These are phyloP conservation scores for Paramecium primaurelia DNA, from an alignment of 73 alveolate species.

Conservation along the genomic window DNA sequence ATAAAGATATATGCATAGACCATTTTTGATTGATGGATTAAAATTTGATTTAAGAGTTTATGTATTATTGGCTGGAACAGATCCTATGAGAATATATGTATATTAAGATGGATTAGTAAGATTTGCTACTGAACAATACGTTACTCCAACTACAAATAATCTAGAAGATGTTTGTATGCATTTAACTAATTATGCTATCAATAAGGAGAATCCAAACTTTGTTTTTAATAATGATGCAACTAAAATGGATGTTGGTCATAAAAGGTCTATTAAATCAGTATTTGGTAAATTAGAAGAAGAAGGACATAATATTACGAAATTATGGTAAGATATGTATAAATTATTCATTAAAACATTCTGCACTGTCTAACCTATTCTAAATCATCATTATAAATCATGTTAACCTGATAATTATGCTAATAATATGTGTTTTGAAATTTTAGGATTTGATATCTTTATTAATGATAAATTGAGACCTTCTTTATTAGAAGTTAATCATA, in stretches of 20 bases:
- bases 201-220: constrained; percentile 74
- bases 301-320: constrained; percentile 62
- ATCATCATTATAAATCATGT: constrained; percentile 70
- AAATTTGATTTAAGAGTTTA: constrained; percentile 94
- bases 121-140: constrained; percentile 86
- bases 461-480: constrained; percentile 48
- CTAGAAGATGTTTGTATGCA: constrained; percentile 77
- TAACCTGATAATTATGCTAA: constrained; percentile 72
- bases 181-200: constrained; percentile 90
- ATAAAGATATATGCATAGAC: constrained; percentile 86
- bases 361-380: constrained; percentile 66
- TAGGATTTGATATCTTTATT: constrained; percentile 67
- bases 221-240: constrained; percentile 65
- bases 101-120: constrained; percentile 93
- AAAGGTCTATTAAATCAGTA: constrained; percentile 65
- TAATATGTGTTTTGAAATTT: constrained; percentile 64
- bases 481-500: constrained; percentile 59
- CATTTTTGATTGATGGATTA: constrained; percentile 89
- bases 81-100: constrained; percentile 88
- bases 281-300: constrained; percentile 54
- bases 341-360: constrained; percentile 65
- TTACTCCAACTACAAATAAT: constrained; percentile 63
- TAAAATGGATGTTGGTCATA: constrained; percentile 75
- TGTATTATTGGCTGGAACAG: constrained; percentile 82
- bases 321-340: constrained; percentile 64